Evolutionary conservation across 192 early-diverging fungal genomes (phyloP).

Genomic region (Obelidium mucronatum): DNA sequence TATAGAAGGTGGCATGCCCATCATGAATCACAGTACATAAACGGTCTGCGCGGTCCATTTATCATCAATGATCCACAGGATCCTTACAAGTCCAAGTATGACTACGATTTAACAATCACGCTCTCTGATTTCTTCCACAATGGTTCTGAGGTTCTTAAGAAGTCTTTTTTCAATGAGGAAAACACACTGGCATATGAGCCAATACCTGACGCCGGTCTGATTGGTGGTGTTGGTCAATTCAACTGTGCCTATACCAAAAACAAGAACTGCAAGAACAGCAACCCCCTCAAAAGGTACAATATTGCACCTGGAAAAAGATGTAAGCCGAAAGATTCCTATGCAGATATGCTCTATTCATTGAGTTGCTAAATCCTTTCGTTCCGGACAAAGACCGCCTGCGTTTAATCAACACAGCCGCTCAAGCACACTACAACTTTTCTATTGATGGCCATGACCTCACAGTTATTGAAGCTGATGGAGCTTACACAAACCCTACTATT

Average conservation of each 20-base stretch:
- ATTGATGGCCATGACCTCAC: conserved; percentile 49
- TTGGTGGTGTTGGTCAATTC: conserved; percentile 43
- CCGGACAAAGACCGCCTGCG: conserved; percentile 48
- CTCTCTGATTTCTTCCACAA: conserved; percentile 67
- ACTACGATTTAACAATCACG: conserved; percentile 59
- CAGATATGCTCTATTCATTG: neutral
- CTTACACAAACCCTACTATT: conserved; percentile 27
- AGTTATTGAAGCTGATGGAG: conserved; percentile 21
- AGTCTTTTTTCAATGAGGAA: conserved; percentile 39
- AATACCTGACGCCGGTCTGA: conserved; percentile 70
- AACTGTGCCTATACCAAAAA: neutral
- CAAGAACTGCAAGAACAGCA: neutral
- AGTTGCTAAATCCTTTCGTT: conserved; percentile 43
- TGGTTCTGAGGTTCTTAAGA: conserved; percentile 57
- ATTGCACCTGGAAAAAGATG: neutral
- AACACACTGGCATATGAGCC: conserved; percentile 55
- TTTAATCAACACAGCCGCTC: conserved; percentile 15
- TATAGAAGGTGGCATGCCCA: conserved; percentile 50
- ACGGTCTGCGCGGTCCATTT: conserved; percentile 76
- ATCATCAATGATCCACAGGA: conserved; percentile 69
- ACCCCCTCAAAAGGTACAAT: neutral
- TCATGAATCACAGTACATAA: conserved; percentile 30
- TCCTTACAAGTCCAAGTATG: conserved; percentile 57
- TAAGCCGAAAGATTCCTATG: neutral
- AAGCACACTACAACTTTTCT: neutral